A percentile compares a stretch with the other conserved stretches of the same genome.
These are phyloP conservation scores for Boletus subparvulus DNA, from an alignment of 768 basidiomycete genomes.

Conservation along the genomic window DNA sequence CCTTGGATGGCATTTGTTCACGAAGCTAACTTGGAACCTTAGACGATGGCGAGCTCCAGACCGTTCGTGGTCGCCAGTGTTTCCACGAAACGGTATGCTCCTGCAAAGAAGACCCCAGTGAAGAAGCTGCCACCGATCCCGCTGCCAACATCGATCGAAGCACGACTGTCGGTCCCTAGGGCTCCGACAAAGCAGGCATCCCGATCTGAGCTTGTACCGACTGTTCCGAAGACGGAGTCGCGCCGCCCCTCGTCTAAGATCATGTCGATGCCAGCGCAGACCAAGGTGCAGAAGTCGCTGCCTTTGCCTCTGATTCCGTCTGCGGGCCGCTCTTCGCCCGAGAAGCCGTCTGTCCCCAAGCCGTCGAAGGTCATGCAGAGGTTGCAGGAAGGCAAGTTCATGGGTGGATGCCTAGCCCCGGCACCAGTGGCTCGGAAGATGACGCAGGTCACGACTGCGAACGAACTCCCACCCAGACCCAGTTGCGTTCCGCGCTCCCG, in stretches of 20 bases:
- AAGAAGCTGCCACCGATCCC: background rate
- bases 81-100: background rate
- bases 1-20: too few species aligned
- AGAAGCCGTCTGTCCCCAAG: background rate
- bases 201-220: background rate
- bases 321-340: too few species aligned
- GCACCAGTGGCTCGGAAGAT: background rate
- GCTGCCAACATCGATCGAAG: too few species aligned
- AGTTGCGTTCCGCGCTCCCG: constrained; percentile 1
- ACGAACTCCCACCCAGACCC: background rate
- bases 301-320: background rate
- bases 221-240: background rate
- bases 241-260: background rate
- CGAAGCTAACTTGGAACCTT: background rate
- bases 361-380: background rate
- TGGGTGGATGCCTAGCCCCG: too few species aligned
- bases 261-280: background rate
- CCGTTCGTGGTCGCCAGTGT: constrained; percentile 13
- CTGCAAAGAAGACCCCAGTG: background rate
- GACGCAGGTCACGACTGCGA: background rate
- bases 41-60: background rate
- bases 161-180: background rate
- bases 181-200: background rate
- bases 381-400: background rate
- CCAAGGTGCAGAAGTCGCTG: background rate